phyloP scores from a whole-genome alignment of 2,329 filamentous ascomycete genomes.

The Ceratocystis ficicola region DNA sequence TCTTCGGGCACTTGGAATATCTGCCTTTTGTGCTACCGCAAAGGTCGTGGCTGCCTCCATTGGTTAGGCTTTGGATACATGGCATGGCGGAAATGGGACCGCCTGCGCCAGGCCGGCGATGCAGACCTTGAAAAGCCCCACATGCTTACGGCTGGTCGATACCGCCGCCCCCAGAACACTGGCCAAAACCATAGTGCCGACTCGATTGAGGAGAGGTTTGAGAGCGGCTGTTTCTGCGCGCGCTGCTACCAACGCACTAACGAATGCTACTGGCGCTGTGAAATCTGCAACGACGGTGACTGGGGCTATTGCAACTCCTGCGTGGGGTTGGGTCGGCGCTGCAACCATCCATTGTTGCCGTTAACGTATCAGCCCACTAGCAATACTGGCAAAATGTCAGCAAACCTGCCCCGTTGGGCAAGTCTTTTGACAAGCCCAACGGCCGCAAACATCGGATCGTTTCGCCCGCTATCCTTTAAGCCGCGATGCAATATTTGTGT shows the following conservation, averaged over 20 bases:
- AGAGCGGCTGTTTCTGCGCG: constrained; percentile 75
- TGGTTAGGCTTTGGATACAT: constrained; percentile 80
- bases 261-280: constrained; percentile 81
- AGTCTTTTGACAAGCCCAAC: constrained; percentile 38
- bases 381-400: not conserved
- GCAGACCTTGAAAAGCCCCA: constrained; percentile 40
- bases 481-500: constrained; percentile 71
- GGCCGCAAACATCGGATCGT: constrained; percentile 39
- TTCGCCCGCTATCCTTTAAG: constrained; percentile 57
- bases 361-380: constrained; percentile 47
- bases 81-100: constrained; percentile 56
- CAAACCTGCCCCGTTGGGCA: constrained; percentile 35
- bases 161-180: constrained; percentile 33
- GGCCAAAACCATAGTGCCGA: constrained; percentile 37
- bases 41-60: constrained; percentile 63
- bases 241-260: constrained; percentile 63
- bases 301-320: constrained; percentile 91
- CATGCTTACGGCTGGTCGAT: constrained; percentile 47
- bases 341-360: constrained; percentile 69
- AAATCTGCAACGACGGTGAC: constrained; percentile 76
- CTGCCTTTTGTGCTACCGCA: constrained; percentile 68
- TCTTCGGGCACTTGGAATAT: constrained; percentile 61
- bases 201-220: constrained; percentile 56
- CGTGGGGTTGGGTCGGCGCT: constrained; percentile 69
- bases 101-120: constrained; percentile 29